A percentile compares a stretch with the other conserved stretches of the same genome.
These are phyloP conservation scores for Rutidosis leptorrhynchoides DNA, from an alignment of 129 eudicot genomes.

Conservation along the genomic window DNA sequence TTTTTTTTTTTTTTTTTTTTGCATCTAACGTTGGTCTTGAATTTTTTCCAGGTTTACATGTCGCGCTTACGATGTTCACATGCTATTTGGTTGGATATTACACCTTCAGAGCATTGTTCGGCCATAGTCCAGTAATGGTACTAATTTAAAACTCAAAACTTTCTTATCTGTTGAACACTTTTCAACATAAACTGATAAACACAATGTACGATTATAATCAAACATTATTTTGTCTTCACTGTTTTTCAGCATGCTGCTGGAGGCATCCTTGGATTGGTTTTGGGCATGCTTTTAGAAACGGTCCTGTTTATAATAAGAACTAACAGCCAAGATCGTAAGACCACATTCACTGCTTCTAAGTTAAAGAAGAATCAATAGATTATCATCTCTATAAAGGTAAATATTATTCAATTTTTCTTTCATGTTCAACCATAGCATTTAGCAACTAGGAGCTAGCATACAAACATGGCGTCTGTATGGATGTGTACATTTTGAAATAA, in stretches of 20 bases:
- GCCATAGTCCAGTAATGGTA: constrained; percentile 84
- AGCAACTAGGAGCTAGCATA: constrained; percentile 1
- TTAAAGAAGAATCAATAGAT: constrained; percentile 68
- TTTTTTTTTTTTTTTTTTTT: neutral
- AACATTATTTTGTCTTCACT: neutral
- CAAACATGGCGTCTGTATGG: neutral
- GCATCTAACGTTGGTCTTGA: constrained; percentile 22
- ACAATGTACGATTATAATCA: neutral
- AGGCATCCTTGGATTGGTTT: constrained; percentile 85
- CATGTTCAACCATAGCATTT: neutral
- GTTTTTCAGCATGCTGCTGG: constrained; percentile 84
- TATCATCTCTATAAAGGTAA: constrained; percentile 20
- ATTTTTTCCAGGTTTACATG: constrained; percentile 68
- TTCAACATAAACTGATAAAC: neutral
- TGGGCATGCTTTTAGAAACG: constrained; percentile 83
- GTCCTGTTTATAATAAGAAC: constrained; percentile 76
- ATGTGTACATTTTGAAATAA: too few relatives aligned
- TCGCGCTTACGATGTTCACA: constrained; percentile 74
- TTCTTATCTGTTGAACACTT: neutral
- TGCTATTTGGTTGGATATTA: constrained; percentile 83
- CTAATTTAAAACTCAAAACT: neutral
- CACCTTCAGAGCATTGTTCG: constrained; percentile 85
- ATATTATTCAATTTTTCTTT: neutral
- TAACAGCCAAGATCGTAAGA: constrained; percentile 38
- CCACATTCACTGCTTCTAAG: constrained; percentile 39